Conservation (phyloP, 2,329 filamentous ascomycete species). For the Alternaria dauci region DNA sequence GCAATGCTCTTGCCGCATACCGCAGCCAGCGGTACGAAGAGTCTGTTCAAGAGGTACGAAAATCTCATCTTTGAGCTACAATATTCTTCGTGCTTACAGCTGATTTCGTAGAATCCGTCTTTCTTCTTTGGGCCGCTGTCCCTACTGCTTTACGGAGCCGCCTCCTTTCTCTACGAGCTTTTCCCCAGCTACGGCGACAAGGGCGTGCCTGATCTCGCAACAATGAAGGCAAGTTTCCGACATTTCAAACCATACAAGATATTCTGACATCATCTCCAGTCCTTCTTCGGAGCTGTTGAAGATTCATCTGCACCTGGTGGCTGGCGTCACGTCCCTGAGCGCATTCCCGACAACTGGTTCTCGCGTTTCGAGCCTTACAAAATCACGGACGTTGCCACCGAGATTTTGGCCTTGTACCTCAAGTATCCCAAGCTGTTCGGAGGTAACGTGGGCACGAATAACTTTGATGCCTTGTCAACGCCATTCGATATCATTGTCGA, state of each 20-base stretch:
- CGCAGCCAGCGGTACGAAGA: slow-evolving; percentile 53
- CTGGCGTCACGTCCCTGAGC: slow-evolving; percentile 50
- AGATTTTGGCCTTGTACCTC: slow-evolving; percentile 55
- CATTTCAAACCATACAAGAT: neutral
- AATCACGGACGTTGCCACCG: slow-evolving; percentile 45
- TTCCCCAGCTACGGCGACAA: slow-evolving; percentile 46
- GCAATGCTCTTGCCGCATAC: slow-evolving; percentile 50
- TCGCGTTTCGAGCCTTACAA: slow-evolving; percentile 46
- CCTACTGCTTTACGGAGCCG: slow-evolving; percentile 54
- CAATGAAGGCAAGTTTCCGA: slow-evolving; percentile 15
- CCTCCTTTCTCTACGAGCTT: slow-evolving; percentile 56
- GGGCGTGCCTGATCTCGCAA: slow-evolving; percentile 28
- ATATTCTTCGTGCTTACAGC: neutral
- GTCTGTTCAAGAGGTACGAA: slow-evolving; percentile 42
- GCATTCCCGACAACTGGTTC: slow-evolving; percentile 55
- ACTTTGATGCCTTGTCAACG: slow-evolving; percentile 49
- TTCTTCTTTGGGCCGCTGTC: slow-evolving; percentile 56
- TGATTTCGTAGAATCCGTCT: slow-evolving; percentile 31
- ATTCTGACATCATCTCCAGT: neutral
- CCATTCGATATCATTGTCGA: slow-evolving; percentile 51
- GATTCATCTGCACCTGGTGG: slow-evolving; percentile 45
- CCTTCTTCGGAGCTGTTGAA: slow-evolving; percentile 54
- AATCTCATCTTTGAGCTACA: neutral
- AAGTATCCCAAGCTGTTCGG: slow-evolving; percentile 56
- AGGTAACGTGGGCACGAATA: slow-evolving; percentile 51